Evolutionary conservation across 768 basidiomycete genomes (phyloP), one percentile per base, ranked within the genome.

Genomic region (Tricholoma matsutake): DNA sequence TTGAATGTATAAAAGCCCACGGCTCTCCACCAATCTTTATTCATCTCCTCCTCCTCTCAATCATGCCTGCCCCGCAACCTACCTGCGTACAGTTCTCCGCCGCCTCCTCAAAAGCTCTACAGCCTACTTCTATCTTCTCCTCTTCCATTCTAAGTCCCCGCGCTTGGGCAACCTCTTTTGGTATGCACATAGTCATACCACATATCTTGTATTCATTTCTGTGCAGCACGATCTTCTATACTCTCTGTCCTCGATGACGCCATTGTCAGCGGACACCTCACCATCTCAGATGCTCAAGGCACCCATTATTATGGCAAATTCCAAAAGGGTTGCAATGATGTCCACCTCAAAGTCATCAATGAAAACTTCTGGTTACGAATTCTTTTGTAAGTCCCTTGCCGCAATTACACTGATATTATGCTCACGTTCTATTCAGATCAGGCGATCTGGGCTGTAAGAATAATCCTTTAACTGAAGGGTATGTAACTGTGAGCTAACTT

Each of bases 361-460:
- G 79, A 83, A 54, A 83, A 83, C 70, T 89, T 89, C 67, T 89
- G 87, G 87, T 73, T 84, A 57, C 85, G 87, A 43, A 78, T 89
- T 59, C 72, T 89, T 61, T 72, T 87, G 83, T 86, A 73, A 69
- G 84, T 76, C 29, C 3, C 14, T 62, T 35, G 49, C 56, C 63
- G 53, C 63, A 49, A 45, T 41, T 60, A 18, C 37, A 54, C 55
- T 25, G 5, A 28, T 45, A n/a, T 57, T 65, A 51, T 56, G 62
- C 63, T 64, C 67, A 63, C 49, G 66, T 70, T 60, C 71, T 68
- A 64, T 60, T 72, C 67, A 81, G 81, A 64, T 83, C 83, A 57
- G 82, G 82, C 57, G 86, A 88, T 74, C 77, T 88, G 56, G 86
- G 86, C 64, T 88, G 86, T 87, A 75, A 79, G 84, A 66, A 53